A percentile compares a stretch with the other conserved stretches of the same genome.
These are phyloP conservation scores for Syzygium grande DNA, from an alignment of 345 rosid species.

Conservation along the genomic window DNA sequence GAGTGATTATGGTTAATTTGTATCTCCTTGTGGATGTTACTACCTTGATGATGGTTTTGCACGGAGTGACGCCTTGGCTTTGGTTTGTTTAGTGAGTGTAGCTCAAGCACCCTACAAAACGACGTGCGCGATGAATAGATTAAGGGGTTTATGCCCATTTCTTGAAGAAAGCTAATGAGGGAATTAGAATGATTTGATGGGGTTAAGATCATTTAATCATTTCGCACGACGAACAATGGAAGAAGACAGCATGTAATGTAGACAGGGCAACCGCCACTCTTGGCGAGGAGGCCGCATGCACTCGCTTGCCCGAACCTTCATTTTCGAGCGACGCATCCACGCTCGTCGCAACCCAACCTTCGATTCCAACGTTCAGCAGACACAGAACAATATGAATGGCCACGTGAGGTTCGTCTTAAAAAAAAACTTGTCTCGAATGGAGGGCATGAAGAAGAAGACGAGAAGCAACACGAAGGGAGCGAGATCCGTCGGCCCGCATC, in stretches of 20 bases:
- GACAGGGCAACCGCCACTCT: not conserved
- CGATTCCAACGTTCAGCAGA: not conserved
- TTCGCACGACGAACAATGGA: not conserved
- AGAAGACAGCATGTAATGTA: not conserved
- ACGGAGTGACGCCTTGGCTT: not conserved
- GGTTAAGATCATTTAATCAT: not conserved
- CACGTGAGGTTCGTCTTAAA: not conserved
- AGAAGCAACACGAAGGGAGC: not conserved
- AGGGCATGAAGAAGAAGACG: no score
- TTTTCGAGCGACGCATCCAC: not conserved
- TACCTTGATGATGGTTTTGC: not conserved
- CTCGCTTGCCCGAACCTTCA: not conserved
- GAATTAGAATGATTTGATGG: rapidly evolving
- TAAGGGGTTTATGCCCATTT: not conserved
- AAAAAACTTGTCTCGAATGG: not conserved
- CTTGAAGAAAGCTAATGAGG: not conserved
- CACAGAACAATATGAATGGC: not conserved
- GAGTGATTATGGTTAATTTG: not conserved
- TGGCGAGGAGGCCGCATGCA: not conserved
- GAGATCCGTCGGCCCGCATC: not conserved
- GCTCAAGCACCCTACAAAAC: not conserved
- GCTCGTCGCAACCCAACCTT: not conserved
- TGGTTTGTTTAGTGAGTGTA: not conserved
- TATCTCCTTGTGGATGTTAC: not conserved
- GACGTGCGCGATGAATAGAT: not conserved